Conservation (phyloP, 169 alveolate species). For the Plasmodium berghei region DNA sequence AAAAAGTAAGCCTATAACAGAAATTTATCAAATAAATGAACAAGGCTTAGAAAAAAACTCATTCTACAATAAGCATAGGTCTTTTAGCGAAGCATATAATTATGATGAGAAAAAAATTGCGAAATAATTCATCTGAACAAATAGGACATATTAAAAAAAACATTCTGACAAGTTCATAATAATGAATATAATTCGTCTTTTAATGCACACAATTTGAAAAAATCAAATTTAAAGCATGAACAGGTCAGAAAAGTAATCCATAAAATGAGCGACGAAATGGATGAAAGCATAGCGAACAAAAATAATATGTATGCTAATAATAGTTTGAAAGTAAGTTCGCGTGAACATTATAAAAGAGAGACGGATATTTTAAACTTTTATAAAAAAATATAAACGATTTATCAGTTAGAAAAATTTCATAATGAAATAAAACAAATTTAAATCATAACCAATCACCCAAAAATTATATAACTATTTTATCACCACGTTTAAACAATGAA, state of each 20-base stretch:
- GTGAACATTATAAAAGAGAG: slow-evolving; percentile 1
- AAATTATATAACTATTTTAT: not conserved
- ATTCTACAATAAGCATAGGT: not conserved
- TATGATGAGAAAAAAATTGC: not conserved
- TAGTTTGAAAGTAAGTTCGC: not conserved
- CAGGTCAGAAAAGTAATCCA: not conserved
- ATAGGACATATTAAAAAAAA: not conserved
- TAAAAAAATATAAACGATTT: slow-evolving; percentile 1
- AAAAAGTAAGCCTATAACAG: not conserved
- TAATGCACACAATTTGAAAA: not conserved
- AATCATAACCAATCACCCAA: not conserved
- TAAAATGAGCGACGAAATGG: not conserved
- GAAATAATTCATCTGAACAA: slow-evolving; percentile 11
- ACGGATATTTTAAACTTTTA: not conserved
- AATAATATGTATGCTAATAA: no score
- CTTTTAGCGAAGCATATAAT: slow-evolving; percentile 1
- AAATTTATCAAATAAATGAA: slow-evolving; percentile 4
- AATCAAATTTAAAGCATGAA: not conserved
- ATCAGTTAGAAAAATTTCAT: not conserved
- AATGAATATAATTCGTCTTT: not conserved
- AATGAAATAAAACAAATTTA: slow-evolving; percentile 1
- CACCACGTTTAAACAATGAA: not conserved
- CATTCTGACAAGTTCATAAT: not conserved
- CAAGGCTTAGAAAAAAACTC: not conserved
- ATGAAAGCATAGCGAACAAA: no score